A percentile compares a stretch with the other conserved stretches of the same genome.
Evolutionary conservation across 2,329 filamentous ascomycete species (phyloP).

Genomic region (Colletotrichum siamense): DNA sequence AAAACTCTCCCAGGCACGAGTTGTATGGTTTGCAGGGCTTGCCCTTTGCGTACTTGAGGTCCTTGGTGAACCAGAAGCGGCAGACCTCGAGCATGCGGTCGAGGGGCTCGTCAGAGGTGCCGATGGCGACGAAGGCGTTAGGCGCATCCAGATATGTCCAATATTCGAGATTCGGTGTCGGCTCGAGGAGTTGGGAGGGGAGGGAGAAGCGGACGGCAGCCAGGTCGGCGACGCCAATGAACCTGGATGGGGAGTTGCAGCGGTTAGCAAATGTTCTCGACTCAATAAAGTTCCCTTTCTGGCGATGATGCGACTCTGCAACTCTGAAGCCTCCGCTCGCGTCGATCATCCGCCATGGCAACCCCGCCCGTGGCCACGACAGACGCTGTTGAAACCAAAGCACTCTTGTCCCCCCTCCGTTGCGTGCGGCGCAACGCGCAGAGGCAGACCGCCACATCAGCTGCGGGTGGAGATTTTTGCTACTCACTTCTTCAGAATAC

Average conservation of each 20-base stretch:
- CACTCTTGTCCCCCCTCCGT: neutral
- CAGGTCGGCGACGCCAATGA: slow-evolving; percentile 95
- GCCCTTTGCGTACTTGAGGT: slow-evolving; percentile 98
- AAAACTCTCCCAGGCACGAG: slow-evolving; percentile 95
- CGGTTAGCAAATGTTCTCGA: neutral
- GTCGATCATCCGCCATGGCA: neutral
- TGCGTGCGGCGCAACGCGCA: neutral
- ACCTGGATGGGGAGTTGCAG: slow-evolving; percentile 57
- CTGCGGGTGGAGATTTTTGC: neutral
- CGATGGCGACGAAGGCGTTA: slow-evolving; percentile 83
- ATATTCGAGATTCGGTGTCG: slow-evolving; percentile 96
- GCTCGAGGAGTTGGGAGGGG: slow-evolving; percentile 93
- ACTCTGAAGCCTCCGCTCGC: neutral
- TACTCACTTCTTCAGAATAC: slow-evolving; percentile 84
- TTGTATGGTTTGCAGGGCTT: slow-evolving; percentile 99
- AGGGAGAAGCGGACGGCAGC: slow-evolving; percentile 95
- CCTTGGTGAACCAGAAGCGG: slow-evolving; percentile 98
- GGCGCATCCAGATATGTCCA: slow-evolving; percentile 98
- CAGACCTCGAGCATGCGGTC: slow-evolving; percentile 95
- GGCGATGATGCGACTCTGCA: neutral
- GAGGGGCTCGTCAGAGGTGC: slow-evolving; percentile 88
- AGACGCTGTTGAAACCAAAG: neutral
- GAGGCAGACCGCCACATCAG: neutral
- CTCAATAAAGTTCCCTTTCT: neutral
- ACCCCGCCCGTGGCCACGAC: neutral